Conservation (phyloP, 1,139 yeast species). For the Lodderomyces jiufengensis region DNA sequence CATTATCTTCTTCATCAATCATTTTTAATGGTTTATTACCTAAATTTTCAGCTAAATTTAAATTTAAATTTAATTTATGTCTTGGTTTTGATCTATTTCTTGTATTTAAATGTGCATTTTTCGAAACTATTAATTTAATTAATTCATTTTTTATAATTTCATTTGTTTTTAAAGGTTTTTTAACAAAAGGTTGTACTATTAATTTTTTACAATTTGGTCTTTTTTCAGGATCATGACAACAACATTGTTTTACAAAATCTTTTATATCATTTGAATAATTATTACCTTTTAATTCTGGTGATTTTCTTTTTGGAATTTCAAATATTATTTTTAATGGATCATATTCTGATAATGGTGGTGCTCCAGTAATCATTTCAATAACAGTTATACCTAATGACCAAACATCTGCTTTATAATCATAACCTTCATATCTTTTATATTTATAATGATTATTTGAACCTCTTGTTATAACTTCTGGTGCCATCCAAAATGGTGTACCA, state of each 20-base stretch:
- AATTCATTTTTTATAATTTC: slow-evolving; percentile 7
- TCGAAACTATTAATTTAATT: slow-evolving; percentile 8
- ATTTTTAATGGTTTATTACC: not conserved
- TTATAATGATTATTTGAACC: slow-evolving; percentile 47
- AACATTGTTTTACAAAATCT: slow-evolving; percentile 58
- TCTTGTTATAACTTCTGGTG: slow-evolving; percentile 72
- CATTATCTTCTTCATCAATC: slow-evolving; percentile 8
- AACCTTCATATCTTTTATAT: slow-evolving; percentile 37
- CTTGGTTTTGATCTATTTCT: slow-evolving; percentile 11
- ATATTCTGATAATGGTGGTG: slow-evolving; percentile 64
- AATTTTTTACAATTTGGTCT: slow-evolving; percentile 49
- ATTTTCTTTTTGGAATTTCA: slow-evolving; percentile 63
- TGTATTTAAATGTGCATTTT: slow-evolving; percentile 7
- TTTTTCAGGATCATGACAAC: slow-evolving; percentile 52
- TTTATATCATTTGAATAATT: slow-evolving; percentile 49
- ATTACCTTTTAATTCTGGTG: slow-evolving; percentile 55
- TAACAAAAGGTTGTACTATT: slow-evolving; percentile 46
- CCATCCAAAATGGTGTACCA: slow-evolving; percentile 95
- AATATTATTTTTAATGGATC: slow-evolving; percentile 76
- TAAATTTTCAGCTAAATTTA: not conserved
- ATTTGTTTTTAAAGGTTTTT: slow-evolving; percentile 11
- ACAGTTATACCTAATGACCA: slow-evolving; percentile 88
- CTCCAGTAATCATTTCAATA: slow-evolving; percentile 68
- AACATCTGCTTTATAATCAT: slow-evolving; percentile 77
- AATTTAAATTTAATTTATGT: slow-evolving; percentile 6